A percentile compares a stretch with the other conserved stretches of the same genome.
These are phyloP conservation scores for Capsicum rhomboideum DNA, from an alignment of 257 asterid species.

Conservation along the genomic window DNA sequence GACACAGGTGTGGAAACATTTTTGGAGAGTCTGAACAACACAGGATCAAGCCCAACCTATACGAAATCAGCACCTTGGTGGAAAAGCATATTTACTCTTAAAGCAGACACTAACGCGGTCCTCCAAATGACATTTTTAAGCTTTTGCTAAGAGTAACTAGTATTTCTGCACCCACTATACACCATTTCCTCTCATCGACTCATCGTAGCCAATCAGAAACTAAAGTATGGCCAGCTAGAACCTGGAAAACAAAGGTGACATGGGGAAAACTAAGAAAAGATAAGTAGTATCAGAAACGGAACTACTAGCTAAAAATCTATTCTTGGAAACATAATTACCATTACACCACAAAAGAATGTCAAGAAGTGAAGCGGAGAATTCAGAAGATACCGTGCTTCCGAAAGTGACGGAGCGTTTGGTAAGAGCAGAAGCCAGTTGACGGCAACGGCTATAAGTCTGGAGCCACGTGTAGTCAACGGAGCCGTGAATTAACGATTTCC, in stretches of 20 bases:
- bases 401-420: conserved; percentile 45
- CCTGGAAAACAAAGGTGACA: background rate
- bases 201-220: too few species aligned
- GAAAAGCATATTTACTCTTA: background rate
- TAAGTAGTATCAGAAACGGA: background rate
- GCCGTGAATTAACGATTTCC: conserved; percentile 67
- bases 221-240: background rate
- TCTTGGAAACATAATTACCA: background rate
- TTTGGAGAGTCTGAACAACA: too few species aligned
- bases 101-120: background rate
- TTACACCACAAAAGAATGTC: background rate
- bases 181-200: background rate
- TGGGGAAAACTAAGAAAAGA: background rate
- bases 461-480: conserved; percentile 66
- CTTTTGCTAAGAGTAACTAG: background rate
- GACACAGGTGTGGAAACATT: too few species aligned
- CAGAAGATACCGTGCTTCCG: conserved; percentile 56
- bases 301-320: background rate
- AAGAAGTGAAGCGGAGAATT: background rate
- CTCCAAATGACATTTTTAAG: background rate
- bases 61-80: background rate
- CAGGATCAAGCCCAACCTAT: background rate
- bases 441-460: conserved; percentile 86
- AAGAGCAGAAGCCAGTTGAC: conserved; percentile 91
- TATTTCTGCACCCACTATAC: background rate